phyloP scores from a whole-genome alignment of 495 filamentous ascomycete genomes.

The Penicillium cosmopolitanum region DNA sequence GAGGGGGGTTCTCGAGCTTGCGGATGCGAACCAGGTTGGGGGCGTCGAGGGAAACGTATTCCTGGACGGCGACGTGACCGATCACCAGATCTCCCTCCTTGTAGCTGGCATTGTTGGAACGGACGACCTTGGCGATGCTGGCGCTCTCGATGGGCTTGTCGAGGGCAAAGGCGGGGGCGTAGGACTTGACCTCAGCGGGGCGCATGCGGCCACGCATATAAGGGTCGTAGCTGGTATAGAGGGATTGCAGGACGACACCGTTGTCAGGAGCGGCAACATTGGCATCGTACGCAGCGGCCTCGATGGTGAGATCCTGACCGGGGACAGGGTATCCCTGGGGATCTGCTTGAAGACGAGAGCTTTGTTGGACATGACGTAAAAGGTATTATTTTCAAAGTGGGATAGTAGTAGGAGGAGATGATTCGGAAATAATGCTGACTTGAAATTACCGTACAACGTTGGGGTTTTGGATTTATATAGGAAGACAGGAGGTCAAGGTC shows the following conservation, averaged over 20 bases:
- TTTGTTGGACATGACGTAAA: slow-evolving; percentile 63
- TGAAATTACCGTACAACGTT: not conserved
- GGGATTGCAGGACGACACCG: slow-evolving; percentile 71
- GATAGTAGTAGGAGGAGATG: not conserved
- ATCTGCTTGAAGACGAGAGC: slow-evolving; percentile 75
- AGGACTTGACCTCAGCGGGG: slow-evolving; percentile 58
- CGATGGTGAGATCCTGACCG: slow-evolving; percentile 74
- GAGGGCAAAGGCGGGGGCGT: slow-evolving; percentile 60
- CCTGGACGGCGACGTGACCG: slow-evolving; percentile 61
- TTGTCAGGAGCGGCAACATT: slow-evolving; percentile 64
- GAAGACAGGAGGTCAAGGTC: not conserved
- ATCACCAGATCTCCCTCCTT: slow-evolving; percentile 68
- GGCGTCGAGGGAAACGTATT: slow-evolving; percentile 53
- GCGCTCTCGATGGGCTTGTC: slow-evolving; percentile 60
- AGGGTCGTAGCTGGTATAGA: slow-evolving; percentile 84
- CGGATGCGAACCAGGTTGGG: slow-evolving; percentile 34
- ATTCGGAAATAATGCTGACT: not conserved
- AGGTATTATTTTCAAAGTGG: slow-evolving; percentile 6
- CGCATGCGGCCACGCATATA: slow-evolving; percentile 79
- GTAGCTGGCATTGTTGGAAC: slow-evolving; percentile 64
- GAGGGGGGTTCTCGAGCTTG: slow-evolving; percentile 47
- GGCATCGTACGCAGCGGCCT: slow-evolving; percentile 67
- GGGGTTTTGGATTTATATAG: slow-evolving; percentile 16
- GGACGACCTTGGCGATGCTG: slow-evolving; percentile 65
- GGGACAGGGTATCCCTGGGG: slow-evolving; percentile 66